Evolutionary conservation across 2,329 filamentous ascomycete genomes (phyloP).

Genomic region (Leptographium flavum): DNA sequence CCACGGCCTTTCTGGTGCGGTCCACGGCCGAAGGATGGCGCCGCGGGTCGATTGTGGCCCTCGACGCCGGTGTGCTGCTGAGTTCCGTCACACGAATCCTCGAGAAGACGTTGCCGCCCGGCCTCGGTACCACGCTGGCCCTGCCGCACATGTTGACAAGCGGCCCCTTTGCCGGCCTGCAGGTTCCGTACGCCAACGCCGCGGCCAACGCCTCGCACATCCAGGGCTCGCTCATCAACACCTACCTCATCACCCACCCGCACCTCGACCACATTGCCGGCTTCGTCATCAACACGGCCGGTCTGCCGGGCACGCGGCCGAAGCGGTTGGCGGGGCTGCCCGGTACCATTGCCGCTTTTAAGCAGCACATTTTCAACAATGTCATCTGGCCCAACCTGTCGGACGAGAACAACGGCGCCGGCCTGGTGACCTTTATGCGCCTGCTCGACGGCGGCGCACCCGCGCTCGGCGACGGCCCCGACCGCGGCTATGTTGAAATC

Average conservation of each 20-base stretch:
- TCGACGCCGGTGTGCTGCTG: constrained; percentile 86
- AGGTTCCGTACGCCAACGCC: constrained; percentile 50
- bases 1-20: constrained; percentile 78
- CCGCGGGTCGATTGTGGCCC: constrained; percentile 71
- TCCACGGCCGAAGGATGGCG: constrained; percentile 67
- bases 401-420: constrained; percentile 89
- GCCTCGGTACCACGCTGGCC: constrained; percentile 20
- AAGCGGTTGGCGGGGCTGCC: constrained; percentile 80
- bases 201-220: constrained; percentile 71
- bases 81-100: constrained; percentile 73
- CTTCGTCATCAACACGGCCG: constrained; percentile 86
- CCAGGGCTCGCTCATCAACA: constrained; percentile 65
- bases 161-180: constrained; percentile 70
- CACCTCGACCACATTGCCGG: constrained; percentile 89
- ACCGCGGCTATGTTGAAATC: constrained; percentile 73
- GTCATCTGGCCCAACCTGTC: constrained; percentile 95
- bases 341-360: constrained; percentile 82
- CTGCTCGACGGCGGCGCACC: constrained; percentile 81
- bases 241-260: constrained; percentile 90
- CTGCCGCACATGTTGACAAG: constrained; percentile 41
- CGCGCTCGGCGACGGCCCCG: constrained; percentile 65
- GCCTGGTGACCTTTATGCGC: constrained; percentile 79
- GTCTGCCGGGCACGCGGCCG: constrained; percentile 62
- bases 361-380: constrained; percentile 93
- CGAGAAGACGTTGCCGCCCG: constrained; percentile 32